Evolutionary conservation across 495 filamentous ascomycete species (phyloP).

Genomic region (Neurospora sp.): DNA sequence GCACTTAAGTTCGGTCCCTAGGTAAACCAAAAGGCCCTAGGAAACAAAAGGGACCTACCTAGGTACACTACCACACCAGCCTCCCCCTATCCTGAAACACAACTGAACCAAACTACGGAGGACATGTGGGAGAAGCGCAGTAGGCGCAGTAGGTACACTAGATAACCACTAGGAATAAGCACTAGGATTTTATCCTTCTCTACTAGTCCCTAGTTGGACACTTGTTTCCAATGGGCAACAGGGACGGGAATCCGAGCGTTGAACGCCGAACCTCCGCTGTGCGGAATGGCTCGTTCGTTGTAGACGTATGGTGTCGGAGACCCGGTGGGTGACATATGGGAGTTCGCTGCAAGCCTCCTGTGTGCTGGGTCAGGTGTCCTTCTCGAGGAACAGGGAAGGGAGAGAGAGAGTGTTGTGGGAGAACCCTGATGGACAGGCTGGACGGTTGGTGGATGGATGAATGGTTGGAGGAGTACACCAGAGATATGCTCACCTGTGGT

Average conservation of each 20-base stretch:
- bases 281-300: background rate
- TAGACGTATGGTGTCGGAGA: background rate
- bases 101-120: background rate
- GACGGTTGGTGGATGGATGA: too few species aligned
- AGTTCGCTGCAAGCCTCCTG: background rate
- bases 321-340: background rate
- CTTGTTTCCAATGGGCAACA: background rate
- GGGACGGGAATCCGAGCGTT: background rate
- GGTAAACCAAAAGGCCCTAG: too few species aligned
- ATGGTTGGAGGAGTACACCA: too few species aligned
- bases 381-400: background rate
- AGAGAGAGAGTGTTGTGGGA: background rate
- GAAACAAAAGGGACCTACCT: background rate
- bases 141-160: background rate
- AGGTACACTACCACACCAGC: background rate
- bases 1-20: background rate
- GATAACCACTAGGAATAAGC: too few species aligned
- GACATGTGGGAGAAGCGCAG: background rate
- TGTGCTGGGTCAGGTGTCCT: background rate
- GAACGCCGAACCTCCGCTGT: background rate
- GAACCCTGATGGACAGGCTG: background rate
- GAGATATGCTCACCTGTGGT: background rate
- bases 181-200: background rate
- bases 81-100: background rate
- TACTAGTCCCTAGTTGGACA: background rate